Base-by-base conservation (phyloP, 352 stramenopile genomes). In the Globisporangium alternatum region DNA sequence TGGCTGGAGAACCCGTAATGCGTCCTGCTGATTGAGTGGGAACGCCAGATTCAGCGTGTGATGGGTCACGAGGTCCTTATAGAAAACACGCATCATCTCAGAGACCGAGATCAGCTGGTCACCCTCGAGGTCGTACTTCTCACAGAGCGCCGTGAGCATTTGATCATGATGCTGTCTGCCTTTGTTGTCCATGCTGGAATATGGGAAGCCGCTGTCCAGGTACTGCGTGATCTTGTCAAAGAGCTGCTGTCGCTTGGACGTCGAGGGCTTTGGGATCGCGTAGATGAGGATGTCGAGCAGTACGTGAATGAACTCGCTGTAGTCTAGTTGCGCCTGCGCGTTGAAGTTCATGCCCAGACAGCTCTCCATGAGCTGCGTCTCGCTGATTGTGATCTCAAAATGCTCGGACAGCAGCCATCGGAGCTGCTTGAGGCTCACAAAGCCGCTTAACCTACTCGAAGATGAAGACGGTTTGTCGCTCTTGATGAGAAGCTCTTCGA, bases 271-370 rank as follows among this genome's bases (percentile, higher is more conserved):
- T 2, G 69, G 67, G 2, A 71, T 59, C 15, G 75, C 75, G 56
- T 88, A 90, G 22, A 87, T 68, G 21, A 90, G 66, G 49, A 88
- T 77, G 33, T 90, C 81, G 8, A 83, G 66, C 28, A 90, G 56
- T 19, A 85, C 76, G 30, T 76, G 65, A 0, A 83, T 57, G 28
- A 88, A 76, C 30, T 87, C 77, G 10, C 61, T 72, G 60, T 83
- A 78, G 49, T 88, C 79, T 10, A 90, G 35, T 28, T 79, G 76
- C 7, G 70, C 79, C 19, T 83, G 71, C 1, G 67, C 45, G 51
- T 88, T 80, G 22, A 89, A 88, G 19, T 76, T 87, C 67, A 90
- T 79, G 8, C 81, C 81, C 33, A 90, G 62, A 57, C 81, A 90
- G 0, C 83, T 67, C 47, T 90, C 77, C 49, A 88, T 76, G 12